Conservation (phyloP, 352 stramenopile genomes). For the Thalassiosira mediterranea region DNA sequence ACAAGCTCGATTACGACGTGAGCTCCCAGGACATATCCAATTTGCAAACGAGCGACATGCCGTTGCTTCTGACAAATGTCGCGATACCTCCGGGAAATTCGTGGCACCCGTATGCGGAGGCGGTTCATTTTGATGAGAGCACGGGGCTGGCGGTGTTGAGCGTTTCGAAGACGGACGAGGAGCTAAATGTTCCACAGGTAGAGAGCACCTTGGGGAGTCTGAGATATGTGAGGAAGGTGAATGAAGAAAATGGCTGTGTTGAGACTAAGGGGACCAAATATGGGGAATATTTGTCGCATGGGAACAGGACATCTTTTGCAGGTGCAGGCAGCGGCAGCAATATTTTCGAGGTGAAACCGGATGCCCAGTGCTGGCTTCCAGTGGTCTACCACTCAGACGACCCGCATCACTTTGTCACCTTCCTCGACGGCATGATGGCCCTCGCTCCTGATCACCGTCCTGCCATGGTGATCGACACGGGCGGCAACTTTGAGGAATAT, state of each 20-base stretch:
- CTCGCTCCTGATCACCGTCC: neutral
- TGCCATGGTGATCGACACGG: constrained; percentile 21
- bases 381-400: constrained; percentile 20
- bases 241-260: neutral
- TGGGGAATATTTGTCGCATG: neutral
- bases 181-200: neutral
- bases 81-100: neutral
- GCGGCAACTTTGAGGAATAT: constrained; percentile 11
- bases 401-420: constrained; percentile 8
- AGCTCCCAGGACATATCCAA: neutral
- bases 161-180: neutral
- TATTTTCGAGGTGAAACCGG: neutral
- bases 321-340: neutral
- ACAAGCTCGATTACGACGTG: no score
- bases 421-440: constrained; percentile 3
- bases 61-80: neutral
- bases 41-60: neutral
- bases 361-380: constrained; percentile 26
- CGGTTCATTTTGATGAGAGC: neutral
- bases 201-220: neutral
- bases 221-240: neutral
- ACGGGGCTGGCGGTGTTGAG: neutral
- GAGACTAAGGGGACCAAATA: neutral
- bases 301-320: constrained; percentile 8
- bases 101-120: neutral